These are phyloP conservation scores for Didymella keratinophila DNA, from an alignment of 2,329 filamentous ascomycete genomes.

Conservation along the genomic window DNA sequence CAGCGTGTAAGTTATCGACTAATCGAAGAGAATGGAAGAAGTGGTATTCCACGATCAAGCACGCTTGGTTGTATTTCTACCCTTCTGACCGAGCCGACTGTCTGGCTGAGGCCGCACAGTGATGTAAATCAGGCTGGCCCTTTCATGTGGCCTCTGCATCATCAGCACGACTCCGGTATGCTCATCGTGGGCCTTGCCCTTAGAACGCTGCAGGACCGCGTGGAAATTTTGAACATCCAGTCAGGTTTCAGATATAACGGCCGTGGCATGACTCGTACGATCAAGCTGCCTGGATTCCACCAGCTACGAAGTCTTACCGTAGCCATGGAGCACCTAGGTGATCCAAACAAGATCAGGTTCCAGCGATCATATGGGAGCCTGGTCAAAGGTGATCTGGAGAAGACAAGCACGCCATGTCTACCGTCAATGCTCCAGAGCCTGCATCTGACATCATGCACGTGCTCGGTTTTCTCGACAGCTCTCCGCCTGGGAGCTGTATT, in stretches of 20 bases:
- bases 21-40: neutral
- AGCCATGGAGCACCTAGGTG: neutral
- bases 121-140: neutral
- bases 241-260: neutral
- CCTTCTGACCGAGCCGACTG: neutral
- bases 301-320: neutral
- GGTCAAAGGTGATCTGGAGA: neutral
- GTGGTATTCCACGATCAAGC: neutral
- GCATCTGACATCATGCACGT: neutral
- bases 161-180: neutral
- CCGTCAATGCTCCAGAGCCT: neutral
- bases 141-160: neutral
- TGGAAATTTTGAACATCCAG: neutral
- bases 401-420: neutral
- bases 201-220: neutral
- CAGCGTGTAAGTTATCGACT: neutral
- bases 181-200: neutral
- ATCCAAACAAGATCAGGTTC: neutral
- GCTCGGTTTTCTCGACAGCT: neutral
- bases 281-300: neutral
- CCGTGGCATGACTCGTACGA: neutral
- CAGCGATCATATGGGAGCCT: neutral
- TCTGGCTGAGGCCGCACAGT: neutral
- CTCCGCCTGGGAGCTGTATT: neutral
- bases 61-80: neutral